Evolutionary conservation across 352 stramenopile genomes (phyloP).

Genomic region (Phytophthora foliorum): DNA sequence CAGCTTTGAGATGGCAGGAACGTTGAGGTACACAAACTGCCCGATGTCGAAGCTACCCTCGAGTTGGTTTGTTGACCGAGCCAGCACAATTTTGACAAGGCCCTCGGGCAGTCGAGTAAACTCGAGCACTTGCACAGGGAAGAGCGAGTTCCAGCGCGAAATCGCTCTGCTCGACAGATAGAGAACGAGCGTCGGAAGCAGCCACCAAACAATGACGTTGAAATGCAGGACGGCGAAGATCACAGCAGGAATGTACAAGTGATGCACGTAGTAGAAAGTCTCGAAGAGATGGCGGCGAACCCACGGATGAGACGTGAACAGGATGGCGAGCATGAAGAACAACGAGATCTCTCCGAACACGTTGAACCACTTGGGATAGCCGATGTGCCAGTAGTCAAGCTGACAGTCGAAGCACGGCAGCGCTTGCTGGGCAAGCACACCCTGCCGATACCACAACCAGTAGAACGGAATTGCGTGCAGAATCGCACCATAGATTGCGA

Average conservation of each 20-base stretch:
- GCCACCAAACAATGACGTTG: slow-evolving; percentile 55
- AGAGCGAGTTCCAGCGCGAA: slow-evolving; percentile 52
- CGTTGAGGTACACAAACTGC: slow-evolving; percentile 70
- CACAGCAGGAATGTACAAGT: slow-evolving; percentile 60
- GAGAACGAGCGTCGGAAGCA: slow-evolving; percentile 61
- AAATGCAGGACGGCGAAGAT: slow-evolving; percentile 65
- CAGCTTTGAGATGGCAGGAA: slow-evolving; percentile 60
- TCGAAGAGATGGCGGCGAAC: slow-evolving; percentile 59
- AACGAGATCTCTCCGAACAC: slow-evolving; percentile 69
- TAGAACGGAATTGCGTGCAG: slow-evolving; percentile 59
- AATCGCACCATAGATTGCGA: slow-evolving; percentile 47
- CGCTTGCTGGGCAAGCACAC: slow-evolving; percentile 41
- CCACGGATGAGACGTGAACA: slow-evolving; percentile 57
- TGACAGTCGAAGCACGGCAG: slow-evolving; percentile 67
- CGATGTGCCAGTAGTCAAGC: slow-evolving; percentile 46
- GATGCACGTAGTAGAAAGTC: slow-evolving; percentile 70
- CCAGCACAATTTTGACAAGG: slow-evolving; percentile 60
- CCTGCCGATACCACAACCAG: slow-evolving; percentile 50
- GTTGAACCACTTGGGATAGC: slow-evolving; percentile 68
- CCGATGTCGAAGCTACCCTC: slow-evolving; percentile 51
- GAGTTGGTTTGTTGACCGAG: slow-evolving; percentile 25
- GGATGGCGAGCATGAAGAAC: slow-evolving; percentile 49
- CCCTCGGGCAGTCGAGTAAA: slow-evolving; percentile 43
- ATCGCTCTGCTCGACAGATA: slow-evolving; percentile 61
- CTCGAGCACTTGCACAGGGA: slow-evolving; percentile 46